Conservation (phyloP, 805 yeast species). For the Spathaspora boniae region DNA sequence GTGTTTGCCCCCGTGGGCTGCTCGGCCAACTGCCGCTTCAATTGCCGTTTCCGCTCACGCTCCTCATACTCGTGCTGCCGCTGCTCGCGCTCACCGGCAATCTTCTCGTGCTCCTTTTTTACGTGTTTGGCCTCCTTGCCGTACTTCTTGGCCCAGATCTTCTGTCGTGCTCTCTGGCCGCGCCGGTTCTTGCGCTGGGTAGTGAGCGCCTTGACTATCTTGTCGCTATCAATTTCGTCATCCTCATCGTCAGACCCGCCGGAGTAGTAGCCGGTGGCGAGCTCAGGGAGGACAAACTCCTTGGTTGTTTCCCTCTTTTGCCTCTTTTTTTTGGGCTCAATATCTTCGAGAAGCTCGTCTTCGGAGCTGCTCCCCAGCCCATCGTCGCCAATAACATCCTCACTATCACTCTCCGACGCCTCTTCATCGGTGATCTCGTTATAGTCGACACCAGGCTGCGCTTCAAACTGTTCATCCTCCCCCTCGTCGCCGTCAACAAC, state of each 20-base stretch:
- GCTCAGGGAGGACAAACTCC: slow-evolving; percentile 54
- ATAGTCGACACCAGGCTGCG: slow-evolving; percentile 42
- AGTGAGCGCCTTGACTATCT: slow-evolving; percentile 50
- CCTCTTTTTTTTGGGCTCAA: slow-evolving; percentile 20
- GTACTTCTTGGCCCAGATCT: slow-evolving; percentile 91
- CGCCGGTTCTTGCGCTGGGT: slow-evolving; percentile 78
- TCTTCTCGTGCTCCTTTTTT: slow-evolving; percentile 56
- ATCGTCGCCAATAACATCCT: slow-evolving; percentile 26
- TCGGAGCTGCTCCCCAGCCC: slow-evolving; percentile 17
- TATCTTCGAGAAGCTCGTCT: slow-evolving; percentile 23
- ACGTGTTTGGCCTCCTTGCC: slow-evolving; percentile 85
- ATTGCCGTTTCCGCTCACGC: slow-evolving; percentile 64
- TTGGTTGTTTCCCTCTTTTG: slow-evolving; percentile 22
- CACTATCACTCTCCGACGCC: slow-evolving; percentile 45
- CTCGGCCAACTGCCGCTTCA: slow-evolving; percentile 39
- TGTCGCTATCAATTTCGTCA: slow-evolving; percentile 41
- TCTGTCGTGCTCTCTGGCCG: slow-evolving; percentile 96
- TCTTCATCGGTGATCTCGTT: slow-evolving; percentile 68
- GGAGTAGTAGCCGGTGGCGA: slow-evolving; percentile 78
- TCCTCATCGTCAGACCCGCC: slow-evolving; percentile 73
- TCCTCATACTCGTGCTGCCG: slow-evolving; percentile 67
- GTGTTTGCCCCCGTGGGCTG: slow-evolving; percentile 37
- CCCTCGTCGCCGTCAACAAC: slow-evolving; percentile 33
- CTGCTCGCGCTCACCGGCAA: slow-evolving; percentile 52
- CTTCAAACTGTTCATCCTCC: slow-evolving; percentile 23